These are phyloP conservation scores for Aspergillus caelatus DNA, from an alignment of 2,329 filamentous ascomycete genomes.

Conservation along the genomic window DNA sequence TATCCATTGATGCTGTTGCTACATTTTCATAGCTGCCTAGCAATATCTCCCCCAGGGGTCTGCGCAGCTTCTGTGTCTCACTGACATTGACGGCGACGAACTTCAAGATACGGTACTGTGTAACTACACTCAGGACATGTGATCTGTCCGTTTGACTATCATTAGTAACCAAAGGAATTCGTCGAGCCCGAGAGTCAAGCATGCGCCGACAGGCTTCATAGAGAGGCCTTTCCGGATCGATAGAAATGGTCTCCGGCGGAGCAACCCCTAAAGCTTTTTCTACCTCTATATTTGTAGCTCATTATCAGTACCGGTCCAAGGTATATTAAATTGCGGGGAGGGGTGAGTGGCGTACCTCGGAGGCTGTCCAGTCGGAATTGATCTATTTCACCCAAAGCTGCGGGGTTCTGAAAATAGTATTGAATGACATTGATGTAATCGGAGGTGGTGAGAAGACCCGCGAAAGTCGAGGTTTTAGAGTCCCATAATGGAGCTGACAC, in stretches of 20 bases:
- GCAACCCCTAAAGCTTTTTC: slow-evolving; percentile 90
- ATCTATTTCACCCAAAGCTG: slow-evolving; percentile 85
- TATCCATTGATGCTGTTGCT: slow-evolving; percentile 83
- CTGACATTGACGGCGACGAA: slow-evolving; percentile 96
- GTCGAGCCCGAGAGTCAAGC: slow-evolving; percentile 87
- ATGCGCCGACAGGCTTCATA: slow-evolving; percentile 96
- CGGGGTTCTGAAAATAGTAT: slow-evolving; percentile 97
- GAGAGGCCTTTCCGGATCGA: slow-evolving; percentile 83
- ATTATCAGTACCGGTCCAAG: slow-evolving; percentile 6
- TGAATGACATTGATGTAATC: slow-evolving; percentile 99
- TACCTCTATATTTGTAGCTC: slow-evolving; percentile 66
- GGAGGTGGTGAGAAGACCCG: slow-evolving; percentile 89
- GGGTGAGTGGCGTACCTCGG: slow-evolving; percentile 63
- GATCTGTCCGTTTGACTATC: slow-evolving; percentile 92
- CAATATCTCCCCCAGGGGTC: slow-evolving; percentile 79
- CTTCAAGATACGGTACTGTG: slow-evolving; percentile 97
- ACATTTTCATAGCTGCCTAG: slow-evolving; percentile 83
- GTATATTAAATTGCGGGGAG: neutral
- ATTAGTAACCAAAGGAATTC: slow-evolving; percentile 89
- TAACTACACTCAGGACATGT: slow-evolving; percentile 95
- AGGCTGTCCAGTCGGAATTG: slow-evolving; percentile 91
- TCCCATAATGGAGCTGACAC: slow-evolving; percentile 98
- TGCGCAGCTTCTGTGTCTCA: slow-evolving; percentile 85
- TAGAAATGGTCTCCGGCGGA: slow-evolving; percentile 93
- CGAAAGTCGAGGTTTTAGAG: slow-evolving; percentile 88